phyloP scores from a whole-genome alignment of 2,329 filamentous ascomycete species.

The Xylariales sp. region DNA sequence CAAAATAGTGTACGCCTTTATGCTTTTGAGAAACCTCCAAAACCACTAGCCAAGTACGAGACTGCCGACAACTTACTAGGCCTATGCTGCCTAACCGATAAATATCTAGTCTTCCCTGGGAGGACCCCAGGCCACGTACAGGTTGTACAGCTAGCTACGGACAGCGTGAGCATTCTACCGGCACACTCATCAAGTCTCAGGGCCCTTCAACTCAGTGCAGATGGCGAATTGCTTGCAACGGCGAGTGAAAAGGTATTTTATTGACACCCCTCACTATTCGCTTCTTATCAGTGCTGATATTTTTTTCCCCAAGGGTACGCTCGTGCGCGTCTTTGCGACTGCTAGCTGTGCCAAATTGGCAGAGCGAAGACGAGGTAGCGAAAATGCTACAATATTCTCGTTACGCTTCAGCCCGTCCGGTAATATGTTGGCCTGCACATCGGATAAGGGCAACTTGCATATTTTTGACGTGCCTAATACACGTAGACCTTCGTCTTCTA shows the following conservation, averaged over 20 bases:
- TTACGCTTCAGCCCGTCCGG: slow-evolving; percentile 88
- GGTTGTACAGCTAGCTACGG: slow-evolving; percentile 79
- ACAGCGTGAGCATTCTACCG: slow-evolving; percentile 91
- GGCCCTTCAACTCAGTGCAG: slow-evolving; percentile 81
- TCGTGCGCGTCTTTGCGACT: slow-evolving; percentile 87
- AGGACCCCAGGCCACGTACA: slow-evolving; percentile 89
- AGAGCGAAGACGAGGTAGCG: slow-evolving; percentile 89
- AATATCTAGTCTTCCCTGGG: slow-evolving; percentile 86
- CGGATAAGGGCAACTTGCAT: slow-evolving; percentile 95
- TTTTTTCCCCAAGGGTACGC: slow-evolving; percentile 71
- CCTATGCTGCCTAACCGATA: slow-evolving; percentile 79
- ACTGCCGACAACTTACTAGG: slow-evolving; percentile 88
- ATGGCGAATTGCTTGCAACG: slow-evolving; percentile 85
- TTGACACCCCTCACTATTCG: neutral
- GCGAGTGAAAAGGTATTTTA: slow-evolving; percentile 79
- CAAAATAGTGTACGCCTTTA: slow-evolving; percentile 86
- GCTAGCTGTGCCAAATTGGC: slow-evolving; percentile 81
- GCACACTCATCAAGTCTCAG: slow-evolving; percentile 85
- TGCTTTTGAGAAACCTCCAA: slow-evolving; percentile 77
- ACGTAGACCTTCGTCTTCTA: slow-evolving; percentile 48
- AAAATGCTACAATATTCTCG: slow-evolving; percentile 87
- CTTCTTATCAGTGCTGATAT: slow-evolving; percentile 41
- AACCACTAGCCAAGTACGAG: slow-evolving; percentile 80
- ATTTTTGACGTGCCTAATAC: slow-evolving; percentile 84
- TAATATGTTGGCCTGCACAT: slow-evolving; percentile 86